A percentile compares a stretch with the other conserved stretches of the same genome.
Evolutionary conservation across 2,329 filamentous ascomycete genomes (phyloP).

Genomic region (Fonsecaea multimorphosa): DNA sequence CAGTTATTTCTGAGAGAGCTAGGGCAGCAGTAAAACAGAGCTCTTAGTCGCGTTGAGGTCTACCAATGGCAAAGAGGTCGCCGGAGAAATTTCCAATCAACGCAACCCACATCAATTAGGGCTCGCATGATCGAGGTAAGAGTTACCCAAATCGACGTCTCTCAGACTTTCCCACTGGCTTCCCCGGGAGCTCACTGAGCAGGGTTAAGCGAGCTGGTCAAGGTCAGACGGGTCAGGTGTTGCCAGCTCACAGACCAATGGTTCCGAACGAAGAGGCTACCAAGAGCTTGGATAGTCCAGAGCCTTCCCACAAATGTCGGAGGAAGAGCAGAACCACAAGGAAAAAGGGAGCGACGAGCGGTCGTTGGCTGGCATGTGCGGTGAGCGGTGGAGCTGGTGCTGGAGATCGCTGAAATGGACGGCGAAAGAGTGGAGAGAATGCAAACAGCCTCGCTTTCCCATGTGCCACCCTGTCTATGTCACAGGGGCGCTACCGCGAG

Average conservation of each 20-base stretch:
- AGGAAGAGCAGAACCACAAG: slow-evolving; percentile 22
- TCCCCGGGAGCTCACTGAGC: background rate
- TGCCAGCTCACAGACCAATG: slow-evolving; percentile 10
- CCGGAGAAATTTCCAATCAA: slow-evolving; percentile 20
- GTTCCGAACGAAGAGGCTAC: background rate
- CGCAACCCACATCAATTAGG: background rate
- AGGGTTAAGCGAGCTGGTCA: slow-evolving; percentile 12
- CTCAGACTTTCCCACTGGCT: slow-evolving; percentile 22
- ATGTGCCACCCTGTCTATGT: slow-evolving; percentile 8
- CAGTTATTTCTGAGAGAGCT: slow-evolving; percentile 4
- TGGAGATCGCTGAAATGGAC: slow-evolving; percentile 16
- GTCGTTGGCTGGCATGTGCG: slow-evolving; percentile 19
- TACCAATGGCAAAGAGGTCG: background rate
- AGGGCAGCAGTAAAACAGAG: slow-evolving; percentile 13
- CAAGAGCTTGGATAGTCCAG: slow-evolving; percentile 12
- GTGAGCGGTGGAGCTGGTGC: slow-evolving; percentile 15
- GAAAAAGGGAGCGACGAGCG: slow-evolving; percentile 22
- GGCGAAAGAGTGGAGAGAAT: slow-evolving; percentile 19
- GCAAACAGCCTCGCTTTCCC: slow-evolving; percentile 29
- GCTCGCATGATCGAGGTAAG: slow-evolving; percentile 14
- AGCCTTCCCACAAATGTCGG: slow-evolving; percentile 11
- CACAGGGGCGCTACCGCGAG: slow-evolving; percentile 6
- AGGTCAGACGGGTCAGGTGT: slow-evolving; percentile 21
- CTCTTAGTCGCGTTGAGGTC: background rate
- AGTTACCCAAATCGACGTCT: slow-evolving; percentile 13